Evolutionary conservation across 2,329 filamentous ascomycete species (phyloP).

Genomic region (Cordyceps farinosa): DNA sequence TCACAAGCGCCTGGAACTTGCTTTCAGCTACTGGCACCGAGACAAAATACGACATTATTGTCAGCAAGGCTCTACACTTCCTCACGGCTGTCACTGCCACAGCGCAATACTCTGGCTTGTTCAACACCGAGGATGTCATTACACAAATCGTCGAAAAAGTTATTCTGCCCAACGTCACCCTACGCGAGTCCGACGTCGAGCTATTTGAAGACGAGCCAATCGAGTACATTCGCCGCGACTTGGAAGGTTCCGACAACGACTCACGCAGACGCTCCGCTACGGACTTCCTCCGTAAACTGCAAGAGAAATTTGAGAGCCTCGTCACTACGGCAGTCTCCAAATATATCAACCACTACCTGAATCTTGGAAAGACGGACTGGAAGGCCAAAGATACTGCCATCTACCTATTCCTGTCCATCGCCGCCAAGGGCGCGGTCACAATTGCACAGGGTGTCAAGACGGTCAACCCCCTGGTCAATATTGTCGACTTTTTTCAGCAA

Average conservation of each 20-base stretch:
- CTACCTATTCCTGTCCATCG: conserved; percentile 91
- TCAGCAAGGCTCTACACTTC: conserved; percentile 93
- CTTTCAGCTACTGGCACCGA: conserved; percentile 81
- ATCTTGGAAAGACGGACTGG: conserved; percentile 81
- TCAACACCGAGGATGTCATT: conserved; percentile 77
- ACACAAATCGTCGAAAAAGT: conserved; percentile 93
- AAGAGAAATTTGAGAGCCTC: conserved; percentile 80
- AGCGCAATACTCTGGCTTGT: conserved; percentile 72
- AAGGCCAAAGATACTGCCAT: conserved; percentile 98
- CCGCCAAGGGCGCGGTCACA: conserved; percentile 85
- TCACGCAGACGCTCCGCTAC: conserved; percentile 89
- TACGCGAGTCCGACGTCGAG: conserved; percentile 91
- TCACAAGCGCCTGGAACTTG: conserved; percentile 85
- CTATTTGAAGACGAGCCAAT: conserved; percentile 98
- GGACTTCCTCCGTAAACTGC: conserved; percentile 85
- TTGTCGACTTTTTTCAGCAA: conserved; percentile 92
- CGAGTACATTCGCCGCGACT: conserved; percentile 90
- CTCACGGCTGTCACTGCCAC: conserved; percentile 83
- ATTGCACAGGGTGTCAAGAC: conserved; percentile 85
- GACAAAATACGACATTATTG: conserved; percentile 89
- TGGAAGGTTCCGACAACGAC: conserved; percentile 95
- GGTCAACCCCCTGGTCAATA: conserved; percentile 81
- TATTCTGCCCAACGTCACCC: conserved; percentile 84
- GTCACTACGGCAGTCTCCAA: conserved; percentile 84
- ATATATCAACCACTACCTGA: conserved; percentile 84